These are phyloP conservation scores for Clohesyomyces aquaticus DNA, from an alignment of 495 filamentous ascomycete species.

Conservation along the genomic window DNA sequence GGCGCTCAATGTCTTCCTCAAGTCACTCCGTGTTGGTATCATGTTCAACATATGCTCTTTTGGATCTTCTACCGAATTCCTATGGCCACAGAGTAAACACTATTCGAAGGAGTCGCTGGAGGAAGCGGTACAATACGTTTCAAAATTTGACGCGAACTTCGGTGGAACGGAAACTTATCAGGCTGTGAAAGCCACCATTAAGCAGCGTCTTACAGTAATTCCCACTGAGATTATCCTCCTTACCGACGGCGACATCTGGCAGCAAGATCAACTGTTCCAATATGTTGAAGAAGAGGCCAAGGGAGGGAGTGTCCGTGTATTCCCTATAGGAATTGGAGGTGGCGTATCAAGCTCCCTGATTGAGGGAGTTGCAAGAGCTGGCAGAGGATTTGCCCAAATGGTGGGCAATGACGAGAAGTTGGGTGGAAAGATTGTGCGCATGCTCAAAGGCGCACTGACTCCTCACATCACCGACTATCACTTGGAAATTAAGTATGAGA, in stretches of 20 bases:
- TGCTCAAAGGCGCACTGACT: slow-evolving; percentile 69
- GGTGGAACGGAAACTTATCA: slow-evolving; percentile 68
- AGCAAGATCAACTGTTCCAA: slow-evolving; percentile 57
- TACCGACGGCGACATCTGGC: slow-evolving; percentile 71
- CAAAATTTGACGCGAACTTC: slow-evolving; percentile 54
- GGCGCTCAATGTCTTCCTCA: slow-evolving; percentile 68
- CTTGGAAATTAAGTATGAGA: slow-evolving; percentile 62
- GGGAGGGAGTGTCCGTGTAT: slow-evolving; percentile 60
- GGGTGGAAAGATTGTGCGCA: slow-evolving; percentile 66
- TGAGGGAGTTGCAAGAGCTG: slow-evolving; percentile 67
- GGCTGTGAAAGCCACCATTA: slow-evolving; percentile 58
- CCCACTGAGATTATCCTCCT: slow-evolving; percentile 66
- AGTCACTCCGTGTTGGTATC: slow-evolving; percentile 66
- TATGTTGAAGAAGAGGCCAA: slow-evolving; percentile 55
- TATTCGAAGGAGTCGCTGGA: slow-evolving; percentile 58
- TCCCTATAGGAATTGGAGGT: slow-evolving; percentile 67
- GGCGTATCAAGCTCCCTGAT: slow-evolving; percentile 65
- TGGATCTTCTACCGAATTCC: slow-evolving; percentile 56
- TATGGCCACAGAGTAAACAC: slow-evolving; percentile 61
- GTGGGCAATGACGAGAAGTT: slow-evolving; percentile 62
- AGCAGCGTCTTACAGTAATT: slow-evolving; percentile 53
- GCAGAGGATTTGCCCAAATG: slow-evolving; percentile 67
- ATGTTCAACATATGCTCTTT: slow-evolving; percentile 80
- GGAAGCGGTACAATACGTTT: slow-evolving; percentile 55
- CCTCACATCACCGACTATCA: slow-evolving; percentile 64